Evolutionary conservation across 2,329 filamentous ascomycete genomes (phyloP).

Genomic region (Dactylellina drechsleri): DNA sequence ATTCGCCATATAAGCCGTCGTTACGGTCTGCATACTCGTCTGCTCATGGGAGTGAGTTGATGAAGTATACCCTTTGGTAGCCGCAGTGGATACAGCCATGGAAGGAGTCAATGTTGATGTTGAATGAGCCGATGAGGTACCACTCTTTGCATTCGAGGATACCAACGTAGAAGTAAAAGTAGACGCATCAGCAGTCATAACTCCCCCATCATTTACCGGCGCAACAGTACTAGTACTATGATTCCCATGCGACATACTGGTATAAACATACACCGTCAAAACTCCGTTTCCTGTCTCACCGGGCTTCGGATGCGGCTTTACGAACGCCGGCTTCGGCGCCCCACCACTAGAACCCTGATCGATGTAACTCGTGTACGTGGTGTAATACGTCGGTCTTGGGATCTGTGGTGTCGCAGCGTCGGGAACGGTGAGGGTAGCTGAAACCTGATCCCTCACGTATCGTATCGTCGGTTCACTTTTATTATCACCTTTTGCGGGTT

Average conservation of each 20-base stretch:
- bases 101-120: no score
- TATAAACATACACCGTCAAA: not conserved
- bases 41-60: no score
- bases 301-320: not conserved
- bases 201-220: no score
- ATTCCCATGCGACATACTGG: not conserved
- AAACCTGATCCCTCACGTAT: not conserved
- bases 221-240: not conserved
- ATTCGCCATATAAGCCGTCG: not conserved
- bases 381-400: constrained; percentile 2
- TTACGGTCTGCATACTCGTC: not conserved
- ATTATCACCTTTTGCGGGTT: not conserved
- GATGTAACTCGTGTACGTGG: constrained; percentile 14
- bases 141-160: no score
- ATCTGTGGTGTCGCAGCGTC: constrained; percentile 5
- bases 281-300: not conserved
- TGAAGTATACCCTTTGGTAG: no score
- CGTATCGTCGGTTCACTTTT: not conserved
- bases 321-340: not conserved
- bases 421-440: not conserved
- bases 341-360: not conserved
- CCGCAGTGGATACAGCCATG: no score
- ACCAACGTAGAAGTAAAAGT: no score
- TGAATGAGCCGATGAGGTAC: no score
- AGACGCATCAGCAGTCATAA: no score